Base-by-base conservation (phyloP, 140 eudicot species). In the Senecio squalidus region DNA sequence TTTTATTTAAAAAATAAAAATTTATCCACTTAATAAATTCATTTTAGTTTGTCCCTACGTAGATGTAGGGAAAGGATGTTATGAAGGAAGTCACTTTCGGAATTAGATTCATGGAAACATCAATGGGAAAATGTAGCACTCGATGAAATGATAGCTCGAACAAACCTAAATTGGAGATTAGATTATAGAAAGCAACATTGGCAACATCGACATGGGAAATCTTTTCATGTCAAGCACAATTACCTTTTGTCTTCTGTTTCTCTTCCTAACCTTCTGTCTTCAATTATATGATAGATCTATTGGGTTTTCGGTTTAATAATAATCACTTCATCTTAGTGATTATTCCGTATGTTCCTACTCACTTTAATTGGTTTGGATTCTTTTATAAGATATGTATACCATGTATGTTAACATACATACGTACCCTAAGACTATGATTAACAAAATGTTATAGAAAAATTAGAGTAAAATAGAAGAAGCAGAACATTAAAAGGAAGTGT, bases 41-140 rank as follows among this genome's bases (percentile, higher is more conserved):
- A n/a, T n/a, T n/a, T n/a, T n/a, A n/a, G n/a, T n/a, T n/a, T n/a
- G n/a, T n/a, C n/a, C n/a, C n/a, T n/a, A n/a, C n/a, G n/a, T n/a
- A n/a, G n/a, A n/a, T n/a, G n/a, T n/a, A n/a, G n/a, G n/a, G n/a
- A n/a, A n/a, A n/a, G n/a, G 47, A 40, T 40, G 3, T 52, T 38
- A 15, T 9, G 30, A 7, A 17, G 11, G 26, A 65, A 16, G 54
- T 40, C 53, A 10, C 16, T 25, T 52, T 64, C 53, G 15, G 40
- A 64, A 52, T 36, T 64, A 51, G 70, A 65, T 65, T 51, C 50
- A 50, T n/a, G 27, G 50, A 50, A 6, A 50, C 69, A 64, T 64
- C 69, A 64, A 14, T 23, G 44, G 8, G 45, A 55, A 27, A 41
- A 39, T 27, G 40, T 40, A 33, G n/a, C 21, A 36, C 29, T 30